Conservation (phyloP, 495 filamentous ascomycete species). For the Aspergillus bertholletiae region DNA sequence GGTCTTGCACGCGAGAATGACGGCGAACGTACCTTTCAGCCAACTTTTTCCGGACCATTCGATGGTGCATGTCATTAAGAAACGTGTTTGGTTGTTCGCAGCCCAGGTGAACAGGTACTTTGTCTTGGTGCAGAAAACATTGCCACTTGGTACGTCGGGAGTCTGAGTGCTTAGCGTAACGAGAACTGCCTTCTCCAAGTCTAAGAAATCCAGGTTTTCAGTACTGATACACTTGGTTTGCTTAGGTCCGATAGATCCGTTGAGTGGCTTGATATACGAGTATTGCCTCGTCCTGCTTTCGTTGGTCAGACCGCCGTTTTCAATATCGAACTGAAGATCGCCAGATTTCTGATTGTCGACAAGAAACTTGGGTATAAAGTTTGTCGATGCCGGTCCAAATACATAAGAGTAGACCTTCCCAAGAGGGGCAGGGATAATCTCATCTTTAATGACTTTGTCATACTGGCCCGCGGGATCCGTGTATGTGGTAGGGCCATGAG, state of each 20-base stretch:
- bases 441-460: conserved; percentile 80
- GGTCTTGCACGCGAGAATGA: conserved; percentile 5
- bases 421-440: conserved; percentile 79
- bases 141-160: conserved; percentile 92
- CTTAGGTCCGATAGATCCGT: conserved; percentile 80
- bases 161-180: conserved; percentile 81
- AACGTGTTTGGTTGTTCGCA: conserved; percentile 73
- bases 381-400: conserved; percentile 74
- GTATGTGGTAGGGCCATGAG: conserved; percentile 81
- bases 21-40: conserved; percentile 72
- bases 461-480: conserved; percentile 73
- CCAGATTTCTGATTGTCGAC: conserved; percentile 82
- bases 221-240: conserved; percentile 93
- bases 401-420: conserved; percentile 87
- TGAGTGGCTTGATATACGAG: conserved; percentile 89
- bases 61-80: conserved; percentile 82
- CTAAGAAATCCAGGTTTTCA: conserved; percentile 74
- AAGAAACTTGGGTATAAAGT: conserved; percentile 82
- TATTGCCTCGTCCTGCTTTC: conserved; percentile 72
- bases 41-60: conserved; percentile 99
- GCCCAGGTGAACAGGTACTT: conserved; percentile 94
- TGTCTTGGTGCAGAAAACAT: conserved; percentile 86
- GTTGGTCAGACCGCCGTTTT: conserved; percentile 69
- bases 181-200: conserved; percentile 82
- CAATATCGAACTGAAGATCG: conserved; percentile 79